Percentiles rank a stretch among this genome's conserved stretches.
Evolutionary conservation across 2,329 filamentous ascomycete species (phyloP).

Genomic region (Paecilomyces dactylethromorphus): DNA sequence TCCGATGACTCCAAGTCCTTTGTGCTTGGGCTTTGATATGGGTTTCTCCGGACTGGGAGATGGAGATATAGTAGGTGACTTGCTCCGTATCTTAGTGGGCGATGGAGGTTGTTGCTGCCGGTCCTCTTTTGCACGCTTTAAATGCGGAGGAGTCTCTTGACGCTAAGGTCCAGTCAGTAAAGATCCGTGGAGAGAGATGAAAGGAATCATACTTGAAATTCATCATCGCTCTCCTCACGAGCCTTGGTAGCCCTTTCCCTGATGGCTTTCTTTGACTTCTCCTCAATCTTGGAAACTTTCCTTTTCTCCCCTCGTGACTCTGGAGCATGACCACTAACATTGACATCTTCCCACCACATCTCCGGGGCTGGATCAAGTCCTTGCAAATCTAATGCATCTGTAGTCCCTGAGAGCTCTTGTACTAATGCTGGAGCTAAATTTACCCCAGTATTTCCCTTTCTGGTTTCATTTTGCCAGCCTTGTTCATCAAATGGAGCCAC

Average conservation of each 20-base stretch:
- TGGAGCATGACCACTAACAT: not conserved
- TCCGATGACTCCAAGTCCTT: constrained; percentile 11
- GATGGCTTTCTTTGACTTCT: not conserved
- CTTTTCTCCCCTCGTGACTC: constrained; percentile 1
- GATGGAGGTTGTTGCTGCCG: not conserved
- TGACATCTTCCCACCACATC: constrained; percentile 29
- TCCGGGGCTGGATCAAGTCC: constrained; percentile 13
- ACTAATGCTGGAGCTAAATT: constrained; percentile 7
- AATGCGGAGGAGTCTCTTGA: constrained; percentile 28
- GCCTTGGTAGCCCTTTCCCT: constrained; percentile 3
- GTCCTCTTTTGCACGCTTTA: constrained; percentile 11
- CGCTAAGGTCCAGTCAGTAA: constrained; percentile 16
- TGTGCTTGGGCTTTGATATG: constrained; percentile 4
- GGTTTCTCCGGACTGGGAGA: not conserved
- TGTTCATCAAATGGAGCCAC: constrained; percentile 47
- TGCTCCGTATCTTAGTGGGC: constrained; percentile 1
- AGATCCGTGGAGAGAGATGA: not conserved
- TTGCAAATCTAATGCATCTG: constrained; percentile 2
- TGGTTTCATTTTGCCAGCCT: constrained; percentile 34
- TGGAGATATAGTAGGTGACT: not conserved
- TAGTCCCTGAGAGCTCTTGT: constrained; percentile 15
- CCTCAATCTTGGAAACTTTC: not conserved
- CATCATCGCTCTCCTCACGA: constrained; percentile 23
- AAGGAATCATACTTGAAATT: constrained; percentile 29
- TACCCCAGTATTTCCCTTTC: constrained; percentile 9